A percentile compares a stretch with the other conserved stretches of the same genome.
These are phyloP conservation scores for Elsinoe australis DNA, from an alignment of 2,329 filamentous ascomycete species.

Conservation along the genomic window DNA sequence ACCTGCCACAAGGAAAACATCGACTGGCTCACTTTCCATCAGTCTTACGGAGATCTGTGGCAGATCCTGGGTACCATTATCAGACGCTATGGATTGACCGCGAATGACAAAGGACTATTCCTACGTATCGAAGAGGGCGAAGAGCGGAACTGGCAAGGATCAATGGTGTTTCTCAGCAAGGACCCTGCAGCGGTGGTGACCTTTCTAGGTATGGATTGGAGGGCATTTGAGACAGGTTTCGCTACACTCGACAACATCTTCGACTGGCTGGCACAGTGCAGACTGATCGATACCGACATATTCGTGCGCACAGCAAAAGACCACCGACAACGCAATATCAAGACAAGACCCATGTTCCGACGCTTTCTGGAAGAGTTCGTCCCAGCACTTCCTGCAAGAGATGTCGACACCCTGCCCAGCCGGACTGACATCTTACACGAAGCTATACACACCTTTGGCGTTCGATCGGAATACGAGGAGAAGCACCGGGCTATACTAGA, in stretches of 20 bases:
- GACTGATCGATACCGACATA: conserved; percentile 48
- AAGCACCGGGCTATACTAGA: conserved; percentile 21
- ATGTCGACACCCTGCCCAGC: conserved; percentile 23
- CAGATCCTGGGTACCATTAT: conserved; percentile 58
- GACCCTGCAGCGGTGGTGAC: conserved; percentile 49
- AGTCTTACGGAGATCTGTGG: conserved; percentile 65
- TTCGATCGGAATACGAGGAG: conserved; percentile 21
- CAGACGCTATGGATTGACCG: conserved; percentile 47
- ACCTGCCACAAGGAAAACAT: conserved; percentile 40
- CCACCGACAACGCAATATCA: conserved; percentile 39
- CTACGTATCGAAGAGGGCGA: conserved; percentile 64
- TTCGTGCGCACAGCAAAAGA: conserved; percentile 18
- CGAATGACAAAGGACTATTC: conserved; percentile 56
- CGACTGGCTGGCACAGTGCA: conserved; percentile 51
- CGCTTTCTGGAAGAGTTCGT: conserved; percentile 58
- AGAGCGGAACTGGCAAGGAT: conserved; percentile 43
- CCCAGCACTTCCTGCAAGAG: conserved; percentile 30
- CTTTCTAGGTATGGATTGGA: conserved; percentile 55
- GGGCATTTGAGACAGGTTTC: conserved; percentile 51
- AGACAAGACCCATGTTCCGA: conserved; percentile 49
- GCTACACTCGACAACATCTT: conserved; percentile 49
- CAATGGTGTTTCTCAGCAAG: conserved; percentile 53
- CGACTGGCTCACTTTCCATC: conserved; percentile 60
- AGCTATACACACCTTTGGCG: conserved; percentile 40
- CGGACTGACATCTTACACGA: conserved; percentile 46